Base-by-base conservation (phyloP, 192 early-diverging fungal species). In the Entrophospora sp. region DNA sequence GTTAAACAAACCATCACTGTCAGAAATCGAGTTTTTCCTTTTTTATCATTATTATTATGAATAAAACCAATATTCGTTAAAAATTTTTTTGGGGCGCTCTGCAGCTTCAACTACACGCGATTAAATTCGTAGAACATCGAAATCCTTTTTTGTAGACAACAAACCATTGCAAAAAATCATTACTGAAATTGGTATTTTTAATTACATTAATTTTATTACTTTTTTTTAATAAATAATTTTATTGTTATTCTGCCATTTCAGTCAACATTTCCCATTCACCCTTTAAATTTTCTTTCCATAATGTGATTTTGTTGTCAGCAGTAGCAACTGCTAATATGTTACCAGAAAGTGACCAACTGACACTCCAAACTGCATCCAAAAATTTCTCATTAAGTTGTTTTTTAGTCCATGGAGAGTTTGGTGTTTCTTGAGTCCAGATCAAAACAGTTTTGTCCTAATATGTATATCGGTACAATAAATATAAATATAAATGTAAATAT, bases 291-390 rank as follows among this genome's bases (percentile, higher is more conserved):
- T 97, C 93, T 73, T 96, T 96, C 94, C 94, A 99, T 59, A 99
- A 77, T 3, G 91, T 93, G 18, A 99, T 81, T 78, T 90, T 94
- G 80, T 97, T 97, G 73, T 99, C 95, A 22, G 94, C 97, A 69
- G 91, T 89, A 9, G 91, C 90, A 10, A 99, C 97, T 4, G 97
- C 97, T 57, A 99, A 75, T 30, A 97, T 89, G 71, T 96, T 97
- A 14, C 97, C 97, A 5, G 91, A 84, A 64, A 89, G 73, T 24
- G 91, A 93, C 97, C 97, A 99, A 81, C 91, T 94, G 57, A 99
- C 94, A 52, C 94, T 84, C 97, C 97, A 99, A 36, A 99, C 90
- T 8, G 95, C 97, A 78, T 99, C 97, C 27, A 87, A 79, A 76
- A 99, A 99, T 36, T 87, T 83, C 10, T 89, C 89, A 20, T 77